phyloP scores from a whole-genome alignment of 495 filamentous ascomycete species.

The Penicillium simplicissimum region DNA sequence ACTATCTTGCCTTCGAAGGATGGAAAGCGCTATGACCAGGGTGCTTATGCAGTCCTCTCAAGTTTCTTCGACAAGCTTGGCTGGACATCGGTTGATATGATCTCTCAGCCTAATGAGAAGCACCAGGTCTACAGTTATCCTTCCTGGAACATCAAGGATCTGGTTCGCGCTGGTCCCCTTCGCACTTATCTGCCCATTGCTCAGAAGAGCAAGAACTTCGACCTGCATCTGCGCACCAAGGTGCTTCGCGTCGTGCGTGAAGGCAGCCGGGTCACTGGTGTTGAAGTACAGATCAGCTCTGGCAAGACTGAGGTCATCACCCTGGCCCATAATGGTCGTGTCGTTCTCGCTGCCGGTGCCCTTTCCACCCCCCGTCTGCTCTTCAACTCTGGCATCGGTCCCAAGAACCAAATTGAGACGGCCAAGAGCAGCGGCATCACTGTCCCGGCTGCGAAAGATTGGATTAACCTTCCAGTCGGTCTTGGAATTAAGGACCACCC shows the following conservation, averaged over 20 bases:
- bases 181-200: slow-evolving; percentile 72
- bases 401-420: slow-evolving; percentile 58
- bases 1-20: slow-evolving; percentile 67
- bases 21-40: slow-evolving; percentile 66
- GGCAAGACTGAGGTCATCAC: slow-evolving; percentile 61
- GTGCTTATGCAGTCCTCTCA: slow-evolving; percentile 62
- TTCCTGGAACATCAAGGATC: slow-evolving; percentile 68
- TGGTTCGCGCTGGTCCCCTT: slow-evolving; percentile 69
- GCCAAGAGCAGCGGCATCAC: slow-evolving; percentile 52
- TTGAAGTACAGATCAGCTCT: slow-evolving; percentile 63
- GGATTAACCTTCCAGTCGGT: slow-evolving; percentile 75
- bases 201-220: slow-evolving; percentile 62
- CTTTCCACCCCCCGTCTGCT: slow-evolving; percentile 76
- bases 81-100: slow-evolving; percentile 64
- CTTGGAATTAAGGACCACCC: slow-evolving; percentile 73
- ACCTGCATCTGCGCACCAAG: slow-evolving; percentile 62
- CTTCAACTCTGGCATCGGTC: slow-evolving; percentile 65
- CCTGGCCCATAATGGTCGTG: slow-evolving; percentile 60
- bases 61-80: slow-evolving; percentile 55
- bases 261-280: slow-evolving; percentile 61
- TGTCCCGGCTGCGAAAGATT: slow-evolving; percentile 56
- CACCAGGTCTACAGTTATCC: slow-evolving; percentile 65
- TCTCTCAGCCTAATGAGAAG: slow-evolving; percentile 61
- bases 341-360: slow-evolving; percentile 68
- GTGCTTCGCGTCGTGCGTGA: slow-evolving; percentile 66